Conservation (phyloP, 164 flowering plant genomes). For the Sedum album region DNA sequence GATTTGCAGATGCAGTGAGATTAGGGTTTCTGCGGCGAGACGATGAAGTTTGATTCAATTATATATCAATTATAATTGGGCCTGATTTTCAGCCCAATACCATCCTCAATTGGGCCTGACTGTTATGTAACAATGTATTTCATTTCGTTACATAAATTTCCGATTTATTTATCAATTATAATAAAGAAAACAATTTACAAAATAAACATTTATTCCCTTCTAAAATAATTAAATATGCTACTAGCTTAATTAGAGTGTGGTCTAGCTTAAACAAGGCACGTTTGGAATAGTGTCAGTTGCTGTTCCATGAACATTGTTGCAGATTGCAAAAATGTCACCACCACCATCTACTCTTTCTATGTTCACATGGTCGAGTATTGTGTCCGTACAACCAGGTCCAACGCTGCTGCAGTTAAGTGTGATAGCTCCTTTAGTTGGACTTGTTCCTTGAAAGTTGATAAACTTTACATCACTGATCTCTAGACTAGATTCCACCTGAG, state of each 20-base stretch:
- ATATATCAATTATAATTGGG: no score
- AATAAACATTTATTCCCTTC: no score
- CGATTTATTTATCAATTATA: no score
- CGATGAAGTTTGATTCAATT: no score
- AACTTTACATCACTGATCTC: background rate
- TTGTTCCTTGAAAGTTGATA: background rate
- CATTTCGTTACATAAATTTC: no score
- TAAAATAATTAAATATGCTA: background rate
- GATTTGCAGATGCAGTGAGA: no score
- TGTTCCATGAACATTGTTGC: background rate
- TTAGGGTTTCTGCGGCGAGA: no score
- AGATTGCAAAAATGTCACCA: background rate
- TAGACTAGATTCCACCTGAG: background rate
- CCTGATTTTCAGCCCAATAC: no score
- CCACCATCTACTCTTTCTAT: background rate
- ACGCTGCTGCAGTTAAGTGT: background rate
- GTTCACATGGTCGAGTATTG: background rate
- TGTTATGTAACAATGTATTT: no score
- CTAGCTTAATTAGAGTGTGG: background rate
- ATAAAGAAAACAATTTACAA: no score
- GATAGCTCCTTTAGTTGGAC: background rate
- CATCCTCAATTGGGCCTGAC: no score
- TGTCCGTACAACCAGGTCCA: background rate
- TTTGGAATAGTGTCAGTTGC: background rate
- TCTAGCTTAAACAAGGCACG: background rate